These are phyloP conservation scores for Euphrasia confusa DNA, from an alignment of 257 asterid genomes.

Conservation along the genomic window DNA sequence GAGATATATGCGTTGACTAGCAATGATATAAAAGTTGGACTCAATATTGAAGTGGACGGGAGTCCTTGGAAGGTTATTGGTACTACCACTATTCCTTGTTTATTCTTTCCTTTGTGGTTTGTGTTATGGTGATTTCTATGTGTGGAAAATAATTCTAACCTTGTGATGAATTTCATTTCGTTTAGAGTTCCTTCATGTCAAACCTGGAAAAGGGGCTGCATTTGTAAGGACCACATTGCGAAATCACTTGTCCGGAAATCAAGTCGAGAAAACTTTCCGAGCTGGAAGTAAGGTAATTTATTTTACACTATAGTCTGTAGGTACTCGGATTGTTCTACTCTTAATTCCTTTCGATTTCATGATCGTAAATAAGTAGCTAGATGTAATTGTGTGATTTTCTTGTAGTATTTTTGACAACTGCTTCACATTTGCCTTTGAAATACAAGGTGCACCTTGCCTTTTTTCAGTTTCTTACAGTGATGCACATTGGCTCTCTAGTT, in stretches of 20 bases:
- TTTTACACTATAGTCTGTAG: conserved; percentile 17
- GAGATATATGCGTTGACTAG: conserved; percentile 74
- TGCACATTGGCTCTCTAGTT: neutral
- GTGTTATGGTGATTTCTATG: neutral
- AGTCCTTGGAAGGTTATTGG: conserved; percentile 90
- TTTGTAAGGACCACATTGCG: conserved; percentile 84
- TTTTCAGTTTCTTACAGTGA: too few relatives aligned
- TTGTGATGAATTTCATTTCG: conserved; percentile 19
- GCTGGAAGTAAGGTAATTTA: conserved; percentile 93
- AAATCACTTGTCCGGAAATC: conserved; percentile 75
- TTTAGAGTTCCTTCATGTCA: conserved; percentile 90
- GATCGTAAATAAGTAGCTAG: conserved; percentile 4
- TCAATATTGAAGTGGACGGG: conserved; percentile 90
- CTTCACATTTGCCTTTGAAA: neutral
- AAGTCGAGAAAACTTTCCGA: conserved; percentile 80
- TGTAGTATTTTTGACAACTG: neutral
- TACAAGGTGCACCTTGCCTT: too few relatives aligned
- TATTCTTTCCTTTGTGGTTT: neutral
- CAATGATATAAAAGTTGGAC: conserved; percentile 90
- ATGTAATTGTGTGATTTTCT: neutral
- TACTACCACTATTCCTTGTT: conserved; percentile 41
- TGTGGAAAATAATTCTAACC: neutral
- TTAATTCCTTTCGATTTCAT: too few relatives aligned
- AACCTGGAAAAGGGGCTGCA: conserved; percentile 98
- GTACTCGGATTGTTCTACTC: neutral